Evolutionary conservation across 495 filamentous ascomycete species (phyloP), one percentile per base, ranked within the genome.

Genomic region (Paragyromitra xinjiangensis): DNA sequence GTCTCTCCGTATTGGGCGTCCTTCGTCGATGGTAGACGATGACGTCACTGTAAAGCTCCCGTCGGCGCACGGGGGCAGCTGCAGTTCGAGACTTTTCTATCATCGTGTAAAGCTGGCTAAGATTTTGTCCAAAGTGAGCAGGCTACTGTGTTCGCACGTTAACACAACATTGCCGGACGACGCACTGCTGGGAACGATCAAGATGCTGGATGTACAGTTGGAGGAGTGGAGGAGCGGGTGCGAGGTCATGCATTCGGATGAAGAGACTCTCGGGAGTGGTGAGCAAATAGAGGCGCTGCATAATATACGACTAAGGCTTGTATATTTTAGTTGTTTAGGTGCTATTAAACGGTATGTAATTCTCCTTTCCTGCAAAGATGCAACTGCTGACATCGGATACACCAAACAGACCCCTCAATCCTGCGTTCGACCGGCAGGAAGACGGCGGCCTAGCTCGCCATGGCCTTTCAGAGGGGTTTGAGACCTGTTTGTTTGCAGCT

Each of bases 21-120:
- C 95, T 19, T 93, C 94, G 22, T 91, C 93, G 9, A 95, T 97
- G 81, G 93, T 95, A 79, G 95, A 98, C 80, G 92, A 96, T 84
- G 94, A 98, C 81, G 94, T 97, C 92, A 98, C 95, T 79, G 94
- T 97, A 29, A 93, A 96, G 42, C 87, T 97, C 55, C 95, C 95
- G 19, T 93, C 90, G 67, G 92, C 92, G 65, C 91, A 97, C 73
- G 94, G 93, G 0, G 88, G 87, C 16, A 94, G 97, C 80, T 94
- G 92, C 83, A 44, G 26, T n/a, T 64, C 51, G 24, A 37, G 34
- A 12, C 26, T 51, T 3, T 67, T 78, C 6, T 67, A n/a, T 12
- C 56, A 75, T 12, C 42, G 64, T 3, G 55, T 19, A 8, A 91
- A 91, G 80, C 93, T 98, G 77, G 89, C 95, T 39, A 89, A 90